Evolutionary conservation across 1,284 basidiomycete species (phyloP), one percentile per base, ranked within the genome.

Genomic region (Anthracocystis setariae): DNA sequence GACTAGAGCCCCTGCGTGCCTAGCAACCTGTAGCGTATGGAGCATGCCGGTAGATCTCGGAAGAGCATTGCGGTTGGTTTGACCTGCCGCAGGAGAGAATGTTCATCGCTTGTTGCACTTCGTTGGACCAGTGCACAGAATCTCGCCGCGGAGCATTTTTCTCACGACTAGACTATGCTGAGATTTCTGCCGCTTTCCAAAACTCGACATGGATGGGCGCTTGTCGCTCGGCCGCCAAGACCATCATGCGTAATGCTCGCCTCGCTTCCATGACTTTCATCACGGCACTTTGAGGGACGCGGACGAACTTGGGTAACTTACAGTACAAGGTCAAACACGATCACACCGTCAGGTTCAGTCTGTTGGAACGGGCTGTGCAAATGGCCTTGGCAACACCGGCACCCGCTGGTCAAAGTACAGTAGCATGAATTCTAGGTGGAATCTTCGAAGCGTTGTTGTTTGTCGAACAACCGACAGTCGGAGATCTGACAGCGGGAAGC

Each of bases 71-170:
- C 35, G 15, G 12, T 37, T 37, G 5, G 8, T 37, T 37, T 17
- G 35, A 37, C 35, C 18, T 18, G 18, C 18, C 17, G 40, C 21
- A 23, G 20, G 20, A 23, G 21, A 23, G 21, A 23, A 24, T 42
- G 12, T 15, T 39, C 38, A 20, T 17, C 18, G 8, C n/a, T 12
- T 10, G 21, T 21, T 18, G 40, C 40, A 42, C n/a, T 42, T 18
- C 21, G 23, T 42, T 20, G 21, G 21, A 9, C 17, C 8, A 37
- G n/a, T 37, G 8, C 17, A 18, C 10, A 21, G 21, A 42, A 10
- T 23, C 15, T 21, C 40, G 40, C 40, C 40, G 40, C 40, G 40
- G 40, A 42, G 40, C 40, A 42, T 42, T 42, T 23, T 23, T 21
- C 15, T 10, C 7, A 4, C 8, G 17, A n/a, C n/a, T n/a, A n/a